A percentile compares a stretch with the other conserved stretches of the same genome.
Conservation (phyloP, 179 eudicot genomes). For the Silene coronaria region DNA sequence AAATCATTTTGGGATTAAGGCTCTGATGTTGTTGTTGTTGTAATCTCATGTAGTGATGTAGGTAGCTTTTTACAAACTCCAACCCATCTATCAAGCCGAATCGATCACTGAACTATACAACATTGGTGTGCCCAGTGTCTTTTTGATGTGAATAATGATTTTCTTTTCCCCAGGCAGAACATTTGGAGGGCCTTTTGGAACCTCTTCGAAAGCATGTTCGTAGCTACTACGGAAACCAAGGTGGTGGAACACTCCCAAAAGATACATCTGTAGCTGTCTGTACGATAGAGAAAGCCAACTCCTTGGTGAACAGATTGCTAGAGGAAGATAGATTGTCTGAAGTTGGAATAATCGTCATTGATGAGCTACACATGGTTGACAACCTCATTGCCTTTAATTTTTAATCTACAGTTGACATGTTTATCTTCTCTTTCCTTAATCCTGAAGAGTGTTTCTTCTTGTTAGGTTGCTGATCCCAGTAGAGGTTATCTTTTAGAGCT, state of each 20-base stretch:
- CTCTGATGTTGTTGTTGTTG: too few relatives aligned
- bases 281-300: conserved; percentile 98
- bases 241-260: conserved; percentile 89
- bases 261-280: conserved; percentile 98
- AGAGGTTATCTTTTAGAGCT: conserved; percentile 99
- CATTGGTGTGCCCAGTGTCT: neutral
- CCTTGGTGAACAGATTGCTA: conserved; percentile 76
- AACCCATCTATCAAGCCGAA: too few relatives aligned
- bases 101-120: too few relatives aligned
- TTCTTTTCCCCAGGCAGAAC: conserved; percentile 67
- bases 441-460: conserved; percentile 26
- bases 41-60: too few relatives aligned
- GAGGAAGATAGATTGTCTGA: conserved; percentile 97
- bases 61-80: too few relatives aligned
- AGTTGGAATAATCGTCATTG: conserved; percentile 94
- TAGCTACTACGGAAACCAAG: conserved; percentile 94
- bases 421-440: neutral
- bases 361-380: conserved; percentile 98
- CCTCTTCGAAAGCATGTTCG: conserved; percentile 94
- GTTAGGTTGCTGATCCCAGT: conserved; percentile 93
- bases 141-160: conserved; percentile 5
- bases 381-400: conserved; percentile 8
- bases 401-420: neutral
- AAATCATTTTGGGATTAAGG: too few relatives aligned
- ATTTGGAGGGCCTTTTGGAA: conserved; percentile 77